phyloP scores from a whole-genome alignment of 1,284 basidiomycete species.

The Earliella scabrosa region DNA sequence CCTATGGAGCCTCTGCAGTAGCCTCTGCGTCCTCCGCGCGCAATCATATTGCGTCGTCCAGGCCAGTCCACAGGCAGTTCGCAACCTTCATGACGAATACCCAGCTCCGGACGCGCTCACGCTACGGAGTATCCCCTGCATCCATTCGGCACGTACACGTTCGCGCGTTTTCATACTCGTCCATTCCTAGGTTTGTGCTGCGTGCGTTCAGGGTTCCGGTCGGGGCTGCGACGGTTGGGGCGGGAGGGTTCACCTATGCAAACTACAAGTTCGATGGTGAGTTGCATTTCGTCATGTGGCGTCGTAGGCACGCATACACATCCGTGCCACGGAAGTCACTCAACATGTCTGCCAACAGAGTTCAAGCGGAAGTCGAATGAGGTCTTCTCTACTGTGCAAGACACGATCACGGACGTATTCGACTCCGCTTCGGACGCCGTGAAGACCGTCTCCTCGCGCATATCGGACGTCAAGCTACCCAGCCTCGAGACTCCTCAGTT shows the following conservation, averaged over 20 bases:
- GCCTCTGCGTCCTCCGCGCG: conserved; percentile 14
- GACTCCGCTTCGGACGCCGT: conserved; percentile 69
- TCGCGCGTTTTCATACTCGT: conserved; percentile 81
- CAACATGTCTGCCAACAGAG: conserved; percentile 51
- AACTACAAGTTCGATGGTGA: conserved; percentile 93
- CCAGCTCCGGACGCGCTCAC: conserved; percentile 44
- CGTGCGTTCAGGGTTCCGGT: conserved; percentile 86
- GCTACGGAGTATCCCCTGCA: conserved; percentile 46
- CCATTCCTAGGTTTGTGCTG: conserved; percentile 82
- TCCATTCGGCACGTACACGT: conserved; percentile 68
- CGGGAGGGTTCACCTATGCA: conserved; percentile 89
- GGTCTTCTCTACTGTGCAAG: conserved; percentile 70
- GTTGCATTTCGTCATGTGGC: conserved; percentile 30
- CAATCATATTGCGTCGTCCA: conserved; percentile 41
- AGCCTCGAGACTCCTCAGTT: conserved; percentile 73
- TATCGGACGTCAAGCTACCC: conserved; percentile 69
- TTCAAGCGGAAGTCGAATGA: conserved; percentile 67
- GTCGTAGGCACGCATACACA: neutral
- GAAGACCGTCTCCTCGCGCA: conserved; percentile 58
- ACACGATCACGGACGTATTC: conserved; percentile 67
- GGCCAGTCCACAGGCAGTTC: conserved; percentile 58
- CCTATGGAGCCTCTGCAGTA: conserved; percentile 46
- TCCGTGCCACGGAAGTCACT: neutral
- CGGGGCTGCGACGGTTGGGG: conserved; percentile 85
- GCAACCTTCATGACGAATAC: conserved; percentile 57